Conservation (phyloP, 352 stramenopile species). For the Phytophthora hibernalis region DNA sequence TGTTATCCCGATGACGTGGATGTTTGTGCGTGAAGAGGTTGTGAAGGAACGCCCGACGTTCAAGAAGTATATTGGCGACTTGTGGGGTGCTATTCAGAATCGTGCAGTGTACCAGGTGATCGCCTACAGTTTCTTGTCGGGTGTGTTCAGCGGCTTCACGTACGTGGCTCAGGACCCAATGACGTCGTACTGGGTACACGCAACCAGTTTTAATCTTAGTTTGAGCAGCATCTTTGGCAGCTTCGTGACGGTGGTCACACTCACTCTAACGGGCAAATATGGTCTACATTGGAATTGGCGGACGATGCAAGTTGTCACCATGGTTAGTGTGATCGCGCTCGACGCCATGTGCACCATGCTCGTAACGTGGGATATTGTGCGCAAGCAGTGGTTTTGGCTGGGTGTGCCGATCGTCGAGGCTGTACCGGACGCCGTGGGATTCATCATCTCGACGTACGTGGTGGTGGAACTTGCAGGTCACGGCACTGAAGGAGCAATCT, state of each 20-base stretch:
- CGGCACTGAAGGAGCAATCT: constrained; percentile 67
- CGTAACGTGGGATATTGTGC: constrained; percentile 60
- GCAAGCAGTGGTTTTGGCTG: constrained; percentile 67
- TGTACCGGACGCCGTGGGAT: constrained; percentile 48
- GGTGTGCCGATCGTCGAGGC: constrained; percentile 55
- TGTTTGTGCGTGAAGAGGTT: constrained; percentile 57
- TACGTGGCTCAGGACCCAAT: constrained; percentile 59
- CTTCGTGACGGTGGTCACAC: constrained; percentile 48
- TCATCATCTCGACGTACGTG: constrained; percentile 66
- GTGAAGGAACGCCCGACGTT: constrained; percentile 39
- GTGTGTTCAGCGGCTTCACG: constrained; percentile 53
- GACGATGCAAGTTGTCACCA: constrained; percentile 52
- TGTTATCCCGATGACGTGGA: constrained; percentile 57
- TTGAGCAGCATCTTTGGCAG: constrained; percentile 54
- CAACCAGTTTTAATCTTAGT: constrained; percentile 55
- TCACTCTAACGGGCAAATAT: constrained; percentile 56
- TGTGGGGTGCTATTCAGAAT: constrained; percentile 55
- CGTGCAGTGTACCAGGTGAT: constrained; percentile 66
- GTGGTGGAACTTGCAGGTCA: constrained; percentile 59
- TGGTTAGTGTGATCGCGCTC: constrained; percentile 49
- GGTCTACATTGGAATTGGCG: constrained; percentile 64
- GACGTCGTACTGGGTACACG: constrained; percentile 58
- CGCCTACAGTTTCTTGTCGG: constrained; percentile 51
- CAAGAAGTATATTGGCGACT: constrained; percentile 45
- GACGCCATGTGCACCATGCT: constrained; percentile 59